Base-by-base conservation (phyloP, 768 basidiomycete species). In the Thelephora aurantiotincta region DNA sequence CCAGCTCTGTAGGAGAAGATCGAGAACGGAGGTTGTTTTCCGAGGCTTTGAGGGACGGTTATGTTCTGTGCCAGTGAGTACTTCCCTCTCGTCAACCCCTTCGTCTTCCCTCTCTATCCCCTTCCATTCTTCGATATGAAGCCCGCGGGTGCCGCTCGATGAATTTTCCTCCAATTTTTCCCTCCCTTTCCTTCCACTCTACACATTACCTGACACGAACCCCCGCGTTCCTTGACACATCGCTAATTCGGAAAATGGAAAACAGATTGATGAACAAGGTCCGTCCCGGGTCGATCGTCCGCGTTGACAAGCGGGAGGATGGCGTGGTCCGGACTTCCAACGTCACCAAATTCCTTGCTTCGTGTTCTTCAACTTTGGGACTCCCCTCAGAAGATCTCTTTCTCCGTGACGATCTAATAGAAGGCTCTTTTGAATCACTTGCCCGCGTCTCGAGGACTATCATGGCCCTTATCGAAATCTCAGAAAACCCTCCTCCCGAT, bases 51-150 rank as follows among this genome's bases (percentile, higher is more conserved):
- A 66, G 78, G 55, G 91, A 94, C 65, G 91, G 91, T 1, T 83
- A 80, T 61, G 75, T 93, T 18, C 71, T 94, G 19, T 92, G 91
- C 78, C 81, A 87, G 91, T 93, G 58, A 67, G 90, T 79, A 33
- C 52, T 45, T 35, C 37, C 49, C 16, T 22, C 53, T 48, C 9
- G 9, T 42, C 45, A 35, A 48, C 46, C 30, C 23, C 41, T 55
- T 52, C 5, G 44, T 50, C n/a, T 52, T 30, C 26, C 26, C 26
- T 30, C 26, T 9, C 26, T 9, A 9, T 30, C 26, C 26, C 26
- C 26, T 9, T 30, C 26, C 26, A 30, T 30, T 30, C 26, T 30
- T 30, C 26, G 26, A 30, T 30, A 30, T 30, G 26, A 9, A 30
- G 26, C 26, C 26, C 26, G 9, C 26, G 26, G 9, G 26, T 30